Percentiles rank a stretch among this genome's conserved stretches.
Conservation (phyloP, 441 rosid species). For the Omphalea diandra region DNA sequence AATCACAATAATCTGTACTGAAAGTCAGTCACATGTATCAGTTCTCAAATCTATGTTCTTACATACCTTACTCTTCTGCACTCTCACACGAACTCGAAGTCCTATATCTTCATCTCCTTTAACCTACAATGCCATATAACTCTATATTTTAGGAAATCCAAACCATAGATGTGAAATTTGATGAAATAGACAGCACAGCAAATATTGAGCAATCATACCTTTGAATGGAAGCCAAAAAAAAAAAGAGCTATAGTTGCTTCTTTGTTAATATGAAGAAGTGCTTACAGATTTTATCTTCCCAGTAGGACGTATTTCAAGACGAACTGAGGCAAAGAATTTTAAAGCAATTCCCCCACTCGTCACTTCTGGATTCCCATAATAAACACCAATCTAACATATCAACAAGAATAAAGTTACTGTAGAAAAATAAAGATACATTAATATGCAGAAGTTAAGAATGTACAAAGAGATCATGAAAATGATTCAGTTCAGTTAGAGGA, state of each 20-base stretch:
- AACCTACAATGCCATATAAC: constrained; percentile 37
- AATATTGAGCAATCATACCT: constrained; percentile 1
- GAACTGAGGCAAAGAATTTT: constrained; percentile 92
- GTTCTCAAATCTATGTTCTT: constrained; percentile 19
- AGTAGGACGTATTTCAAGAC: constrained; percentile 83
- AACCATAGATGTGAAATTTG: not conserved
- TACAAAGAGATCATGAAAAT: not conserved
- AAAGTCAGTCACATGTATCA: not conserved
- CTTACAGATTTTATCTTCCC: constrained; percentile 99
- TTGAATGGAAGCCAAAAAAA: not conserved
- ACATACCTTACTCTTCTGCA: constrained; percentile 93
- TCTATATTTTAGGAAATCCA: constrained; percentile 5
- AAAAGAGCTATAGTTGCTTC: not conserved
- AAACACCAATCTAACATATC: constrained; percentile 75
- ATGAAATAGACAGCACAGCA: not conserved
- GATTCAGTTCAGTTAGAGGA: not conserved
- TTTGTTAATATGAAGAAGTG: constrained; percentile 14
- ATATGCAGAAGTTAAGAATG: not conserved
- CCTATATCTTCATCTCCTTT: constrained; percentile 97
- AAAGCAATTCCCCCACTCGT: constrained; percentile 96
- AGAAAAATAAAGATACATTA: not conserved
- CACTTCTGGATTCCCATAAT: constrained; percentile 97
- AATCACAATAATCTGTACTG: not conserved
- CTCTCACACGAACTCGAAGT: constrained; percentile 90
- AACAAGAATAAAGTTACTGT: constrained; percentile 31